Base-by-base conservation (phyloP, 1,284 basidiomycete species). In the Ceratobasidium sp. region DNA sequence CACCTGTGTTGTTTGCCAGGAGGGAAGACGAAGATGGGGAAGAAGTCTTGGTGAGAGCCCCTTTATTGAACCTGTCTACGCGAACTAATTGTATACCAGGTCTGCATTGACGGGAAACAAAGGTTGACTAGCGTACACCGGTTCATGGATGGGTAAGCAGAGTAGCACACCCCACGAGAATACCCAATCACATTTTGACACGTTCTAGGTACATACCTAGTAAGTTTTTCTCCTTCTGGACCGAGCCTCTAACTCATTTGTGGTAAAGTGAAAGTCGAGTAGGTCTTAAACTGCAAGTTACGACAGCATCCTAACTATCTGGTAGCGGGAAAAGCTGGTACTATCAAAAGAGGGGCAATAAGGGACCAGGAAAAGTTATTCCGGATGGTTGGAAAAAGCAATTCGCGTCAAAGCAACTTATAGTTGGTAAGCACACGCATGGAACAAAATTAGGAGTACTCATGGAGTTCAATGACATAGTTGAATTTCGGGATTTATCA, bases 91-190 rank as follows among this genome's bases (percentile, higher is more conserved):
- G 3, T 55, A 15, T 34, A 29, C 35, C 42, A 52, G 25, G 52
- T 40, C 31, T 68, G 50, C 50, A 53, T 71, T 65, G 73, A 74
- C 62, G 73, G 73, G 17, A 74, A 74, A 43, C 73, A 74, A 43
- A 57, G 73, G 13, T 50, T 74, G 20, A 74, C 73, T 6, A 72
- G 71, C 49, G 69, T 74, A 38, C 52, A 70, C 60, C 69, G 68
- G 69, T 74, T 64, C 52, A 69, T 71, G 50, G 64, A 57, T 13
- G 57, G 64, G 52, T 64, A 50, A 70, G 69, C 43, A 6, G 27
- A 7, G 13, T 40, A 8, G 7, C 20, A 38, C 13, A 15, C 15
- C 29, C 7, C 15, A 10, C 29, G 15, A 17, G 25, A 25, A 31
- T 20, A 29, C 15, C 22, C 56, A n/a, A 17, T 1, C 55, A 7